These are phyloP conservation scores for Anthoceros angustus DNA, from an alignment of 225 moss, liverwort and hornwort genomes.

Conservation along the genomic window DNA sequence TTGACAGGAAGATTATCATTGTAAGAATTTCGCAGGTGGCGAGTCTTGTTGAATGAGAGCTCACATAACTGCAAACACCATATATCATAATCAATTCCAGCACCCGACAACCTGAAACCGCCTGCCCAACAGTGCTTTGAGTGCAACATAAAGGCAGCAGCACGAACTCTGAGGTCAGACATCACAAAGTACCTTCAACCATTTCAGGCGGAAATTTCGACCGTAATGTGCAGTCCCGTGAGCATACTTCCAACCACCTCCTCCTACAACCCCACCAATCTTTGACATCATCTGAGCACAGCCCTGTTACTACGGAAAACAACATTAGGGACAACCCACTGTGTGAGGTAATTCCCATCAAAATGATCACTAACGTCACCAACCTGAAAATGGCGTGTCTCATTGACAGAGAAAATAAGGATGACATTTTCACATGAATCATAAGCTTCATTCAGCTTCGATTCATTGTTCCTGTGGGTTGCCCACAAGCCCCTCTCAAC, in stretches of 20 bases:
- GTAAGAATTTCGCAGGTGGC: conserved; percentile 80
- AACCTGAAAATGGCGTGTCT: conserved; percentile 99
- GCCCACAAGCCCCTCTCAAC: conserved; percentile 98
- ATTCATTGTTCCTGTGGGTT: conserved; percentile 94
- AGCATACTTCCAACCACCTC: conserved; percentile 98
- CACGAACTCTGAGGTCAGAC: too few relatives aligned
- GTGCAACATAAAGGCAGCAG: too few relatives aligned
- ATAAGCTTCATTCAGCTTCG: conserved; percentile 88
- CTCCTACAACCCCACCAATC: conserved; percentile 79
- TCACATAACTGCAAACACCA: conserved; percentile 62
- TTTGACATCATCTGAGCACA: conserved; percentile 99
- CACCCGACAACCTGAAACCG: too few relatives aligned
- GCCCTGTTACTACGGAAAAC: conserved; percentile 28
- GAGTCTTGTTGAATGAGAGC: conserved; percentile 97
- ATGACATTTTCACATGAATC: conserved; percentile 89
- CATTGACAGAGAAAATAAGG: conserved; percentile 92
- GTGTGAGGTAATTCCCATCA: background rate
- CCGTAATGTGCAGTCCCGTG: conserved; percentile 99
- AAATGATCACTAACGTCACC: conserved; percentile 23
- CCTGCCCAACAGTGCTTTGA: too few relatives aligned
- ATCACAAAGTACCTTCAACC: conserved; percentile 57
- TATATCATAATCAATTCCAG: conserved; percentile 1
- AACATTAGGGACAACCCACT: background rate
- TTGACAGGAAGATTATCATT: conserved; percentile 97
- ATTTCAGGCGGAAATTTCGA: conserved; percentile 87